These are phyloP conservation scores for Lenwebbia sp. DNA, from an alignment of 345 rosid species.

Conservation along the genomic window DNA sequence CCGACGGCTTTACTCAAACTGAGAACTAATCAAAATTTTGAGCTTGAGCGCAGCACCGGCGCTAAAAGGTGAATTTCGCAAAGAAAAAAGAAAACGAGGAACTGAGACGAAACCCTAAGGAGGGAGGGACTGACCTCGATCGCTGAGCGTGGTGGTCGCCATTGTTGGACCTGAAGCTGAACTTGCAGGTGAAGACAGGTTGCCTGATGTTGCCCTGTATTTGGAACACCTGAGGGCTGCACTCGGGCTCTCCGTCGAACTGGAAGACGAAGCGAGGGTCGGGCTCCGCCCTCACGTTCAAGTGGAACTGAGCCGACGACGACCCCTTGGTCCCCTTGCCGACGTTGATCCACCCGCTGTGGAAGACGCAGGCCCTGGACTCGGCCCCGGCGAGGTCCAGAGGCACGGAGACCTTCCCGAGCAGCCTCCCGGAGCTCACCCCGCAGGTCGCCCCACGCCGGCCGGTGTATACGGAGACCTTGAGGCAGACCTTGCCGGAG, in stretches of 20 bases:
- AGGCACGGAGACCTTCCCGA: constrained; percentile 68
- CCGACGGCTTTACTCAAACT: constrained; percentile 2
- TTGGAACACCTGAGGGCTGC: constrained; percentile 91
- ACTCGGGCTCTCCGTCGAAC: constrained; percentile 94
- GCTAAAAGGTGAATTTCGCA: neutral
- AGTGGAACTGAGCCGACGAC: constrained; percentile 50
- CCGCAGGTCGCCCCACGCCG: constrained; percentile 69
- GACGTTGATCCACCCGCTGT: constrained; percentile 61
- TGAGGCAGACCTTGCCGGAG: constrained; percentile 37
- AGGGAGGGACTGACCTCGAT: constrained; percentile 41
- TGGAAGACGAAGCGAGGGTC: constrained; percentile 95
- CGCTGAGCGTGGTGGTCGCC: constrained; percentile 42
- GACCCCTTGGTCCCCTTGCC: constrained; percentile 49
- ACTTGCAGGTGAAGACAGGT: constrained; percentile 93
- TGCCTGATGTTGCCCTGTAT: constrained; percentile 76
- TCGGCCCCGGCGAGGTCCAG: constrained; percentile 61
- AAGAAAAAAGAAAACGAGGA: neutral
- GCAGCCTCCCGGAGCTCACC: constrained; percentile 50
- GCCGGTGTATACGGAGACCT: constrained; percentile 61
- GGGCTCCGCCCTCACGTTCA: constrained; percentile 76
- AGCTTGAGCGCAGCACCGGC: neutral
- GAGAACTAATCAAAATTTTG: neutral
- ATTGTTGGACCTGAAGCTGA: constrained; percentile 62
- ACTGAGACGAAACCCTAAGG: neutral
- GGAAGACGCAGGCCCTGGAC: constrained; percentile 44